phyloP scores from a whole-genome alignment of 2,329 filamentous ascomycete genomes.

The Fusarium sp. region DNA sequence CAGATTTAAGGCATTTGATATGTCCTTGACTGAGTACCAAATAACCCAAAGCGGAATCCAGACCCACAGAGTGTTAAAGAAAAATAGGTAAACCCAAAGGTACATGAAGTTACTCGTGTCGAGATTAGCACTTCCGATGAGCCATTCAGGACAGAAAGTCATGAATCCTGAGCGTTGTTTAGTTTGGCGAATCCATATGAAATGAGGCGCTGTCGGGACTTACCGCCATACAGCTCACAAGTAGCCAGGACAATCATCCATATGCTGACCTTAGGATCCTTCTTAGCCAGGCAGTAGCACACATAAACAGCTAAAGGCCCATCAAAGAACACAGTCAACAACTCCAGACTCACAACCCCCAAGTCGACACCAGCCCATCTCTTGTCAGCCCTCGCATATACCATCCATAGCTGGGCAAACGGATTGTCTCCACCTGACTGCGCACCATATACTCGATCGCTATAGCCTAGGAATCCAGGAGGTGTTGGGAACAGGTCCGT shows the following conservation, averaged over 20 bases:
- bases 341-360: slow-evolving; percentile 71
- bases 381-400: slow-evolving; percentile 72
- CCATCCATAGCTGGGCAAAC: slow-evolving; percentile 73
- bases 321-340: slow-evolving; percentile 72
- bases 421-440: slow-evolving; percentile 65
- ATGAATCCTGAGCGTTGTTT: slow-evolving; percentile 65
- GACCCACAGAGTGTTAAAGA: slow-evolving; percentile 77
- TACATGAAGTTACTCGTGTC: slow-evolving; percentile 76
- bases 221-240: slow-evolving; percentile 73
- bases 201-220: slow-evolving; percentile 28
- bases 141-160: slow-evolving; percentile 77
- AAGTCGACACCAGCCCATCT: slow-evolving; percentile 73
- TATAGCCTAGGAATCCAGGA: slow-evolving; percentile 62
- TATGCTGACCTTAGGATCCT: slow-evolving; percentile 65
- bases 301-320: slow-evolving; percentile 69
- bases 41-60: slow-evolving; percentile 69
- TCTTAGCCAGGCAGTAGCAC: slow-evolving; percentile 68
- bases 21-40: slow-evolving; percentile 64
- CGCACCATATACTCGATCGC: slow-evolving; percentile 62
- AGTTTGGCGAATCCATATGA: not conserved
- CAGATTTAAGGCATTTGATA: slow-evolving; percentile 61
- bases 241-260: slow-evolving; percentile 74
- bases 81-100: slow-evolving; percentile 73
- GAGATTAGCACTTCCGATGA: slow-evolving; percentile 69
- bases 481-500: slow-evolving; percentile 58